Conservation (phyloP, 2,329 filamentous ascomycete species). For the Bipolaris cookei region DNA sequence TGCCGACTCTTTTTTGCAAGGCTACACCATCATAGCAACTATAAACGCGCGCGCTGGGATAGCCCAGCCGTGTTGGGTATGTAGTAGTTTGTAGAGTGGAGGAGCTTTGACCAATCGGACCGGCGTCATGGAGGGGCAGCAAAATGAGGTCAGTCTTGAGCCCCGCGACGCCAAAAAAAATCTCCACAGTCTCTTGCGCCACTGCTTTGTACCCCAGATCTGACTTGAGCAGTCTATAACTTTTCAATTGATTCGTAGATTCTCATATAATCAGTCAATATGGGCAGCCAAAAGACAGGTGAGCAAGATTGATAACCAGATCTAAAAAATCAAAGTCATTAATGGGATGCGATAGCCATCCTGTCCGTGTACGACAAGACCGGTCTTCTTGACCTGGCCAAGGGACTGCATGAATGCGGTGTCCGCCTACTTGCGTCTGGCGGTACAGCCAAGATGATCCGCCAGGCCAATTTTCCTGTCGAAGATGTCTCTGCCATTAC, state of each 20-base stretch:
- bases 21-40: not conserved
- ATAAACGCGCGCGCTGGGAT: not conserved
- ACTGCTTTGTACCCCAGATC: slow-evolving; percentile 29
- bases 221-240: slow-evolving; percentile 14
- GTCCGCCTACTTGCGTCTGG: slow-evolving; percentile 82
- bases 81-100: slow-evolving; percentile 2
- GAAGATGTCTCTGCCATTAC: slow-evolving; percentile 99
- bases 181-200: slow-evolving; percentile 25
- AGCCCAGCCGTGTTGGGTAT: not conserved
- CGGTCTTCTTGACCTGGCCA: slow-evolving; percentile 55
- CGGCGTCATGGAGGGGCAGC: slow-evolving; percentile 17
- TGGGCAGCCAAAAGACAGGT: slow-evolving; percentile 50
- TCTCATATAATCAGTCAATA: slow-evolving; percentile 27
- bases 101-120: slow-evolving; percentile 18
- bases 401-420: slow-evolving; percentile 47
- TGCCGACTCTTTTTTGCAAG: not conserved
- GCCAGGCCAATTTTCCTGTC: slow-evolving; percentile 92
- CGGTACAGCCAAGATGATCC: slow-evolving; percentile 93
- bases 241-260: slow-evolving; percentile 23
- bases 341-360: slow-evolving; percentile 66
- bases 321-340: not conserved
- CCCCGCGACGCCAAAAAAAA: slow-evolving; percentile 27
- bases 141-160: slow-evolving; percentile 13
- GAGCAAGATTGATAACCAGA: not conserved
- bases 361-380: slow-evolving; percentile 99